phyloP scores from a whole-genome alignment of 345 rosid species.

The Psidium friedrichsthalianum region DNA sequence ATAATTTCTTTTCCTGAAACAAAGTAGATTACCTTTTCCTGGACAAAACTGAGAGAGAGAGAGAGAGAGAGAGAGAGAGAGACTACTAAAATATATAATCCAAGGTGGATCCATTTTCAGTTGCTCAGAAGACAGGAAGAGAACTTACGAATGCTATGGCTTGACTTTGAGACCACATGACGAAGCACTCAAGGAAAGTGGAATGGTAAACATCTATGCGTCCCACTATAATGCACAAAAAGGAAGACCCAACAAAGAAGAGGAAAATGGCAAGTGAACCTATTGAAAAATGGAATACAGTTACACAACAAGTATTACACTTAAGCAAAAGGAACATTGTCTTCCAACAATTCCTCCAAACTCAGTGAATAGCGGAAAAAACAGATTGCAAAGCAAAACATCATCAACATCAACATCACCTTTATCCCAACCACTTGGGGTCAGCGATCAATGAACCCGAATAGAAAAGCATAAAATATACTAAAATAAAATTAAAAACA shows the following conservation, averaged over 20 bases:
- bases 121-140: background rate
- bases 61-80: background rate
- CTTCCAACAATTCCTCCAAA: background rate
- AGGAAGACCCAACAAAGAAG: background rate
- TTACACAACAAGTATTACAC: background rate
- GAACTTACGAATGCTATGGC: background rate
- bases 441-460: too few species aligned
- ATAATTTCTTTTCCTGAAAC: background rate
- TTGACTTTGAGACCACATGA: background rate
- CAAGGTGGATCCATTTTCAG: background rate
- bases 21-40: background rate
- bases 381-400: background rate
- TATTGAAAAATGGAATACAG: background rate
- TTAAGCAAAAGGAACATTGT: background rate
- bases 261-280: background rate
- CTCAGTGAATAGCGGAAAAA: background rate
- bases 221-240: background rate
- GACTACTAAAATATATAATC: background rate
- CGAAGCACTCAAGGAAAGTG: background rate
- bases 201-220: background rate
- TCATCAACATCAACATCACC: too few species aligned
- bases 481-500: too few species aligned
- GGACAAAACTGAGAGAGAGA: too few species aligned
- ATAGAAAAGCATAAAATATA: too few species aligned
- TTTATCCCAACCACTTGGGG: too few species aligned